Conservation (phyloP, 2,329 filamentous ascomycete species). For the Xylaria sp. region DNA sequence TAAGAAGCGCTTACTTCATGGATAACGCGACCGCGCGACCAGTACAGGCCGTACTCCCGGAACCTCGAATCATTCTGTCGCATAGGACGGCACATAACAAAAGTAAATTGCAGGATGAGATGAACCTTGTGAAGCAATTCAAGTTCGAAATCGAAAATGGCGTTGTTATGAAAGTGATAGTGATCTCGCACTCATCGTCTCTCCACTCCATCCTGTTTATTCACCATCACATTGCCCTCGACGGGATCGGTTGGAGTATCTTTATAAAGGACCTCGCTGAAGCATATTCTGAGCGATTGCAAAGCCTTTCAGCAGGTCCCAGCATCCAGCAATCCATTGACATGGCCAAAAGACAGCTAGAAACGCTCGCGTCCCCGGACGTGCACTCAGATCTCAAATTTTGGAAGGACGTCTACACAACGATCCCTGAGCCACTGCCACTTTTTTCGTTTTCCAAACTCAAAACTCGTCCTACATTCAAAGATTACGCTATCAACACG, state of each 20-base stretch:
- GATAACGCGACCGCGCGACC: background rate
- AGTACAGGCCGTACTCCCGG: constrained; percentile 1
- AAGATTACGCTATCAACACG: background rate
- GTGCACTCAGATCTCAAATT: background rate
- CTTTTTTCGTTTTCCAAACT: constrained; percentile 17
- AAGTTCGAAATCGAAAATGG: constrained; percentile 24
- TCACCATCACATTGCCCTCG: constrained; percentile 26
- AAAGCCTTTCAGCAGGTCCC: background rate
- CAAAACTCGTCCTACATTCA: background rate
- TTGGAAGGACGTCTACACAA: background rate
- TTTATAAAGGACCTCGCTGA: background rate
- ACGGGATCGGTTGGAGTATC: constrained; percentile 5
- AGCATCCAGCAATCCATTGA: constrained; percentile 13
- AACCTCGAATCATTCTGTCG: background rate
- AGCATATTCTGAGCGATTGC: background rate
- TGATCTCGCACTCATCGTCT: background rate
- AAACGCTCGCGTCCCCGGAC: too few species aligned
- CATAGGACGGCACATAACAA: background rate
- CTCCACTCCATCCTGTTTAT: constrained; percentile 7
- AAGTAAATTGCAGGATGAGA: background rate
- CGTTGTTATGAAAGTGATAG: background rate
- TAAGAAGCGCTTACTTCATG: constrained; percentile 16
- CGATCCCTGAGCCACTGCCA: constrained; percentile 1
- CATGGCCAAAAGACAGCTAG: constrained; percentile 7
- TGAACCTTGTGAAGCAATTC: background rate